phyloP scores from a whole-genome alignment of 345 rosid genomes.

The Salix caprea region DNA sequence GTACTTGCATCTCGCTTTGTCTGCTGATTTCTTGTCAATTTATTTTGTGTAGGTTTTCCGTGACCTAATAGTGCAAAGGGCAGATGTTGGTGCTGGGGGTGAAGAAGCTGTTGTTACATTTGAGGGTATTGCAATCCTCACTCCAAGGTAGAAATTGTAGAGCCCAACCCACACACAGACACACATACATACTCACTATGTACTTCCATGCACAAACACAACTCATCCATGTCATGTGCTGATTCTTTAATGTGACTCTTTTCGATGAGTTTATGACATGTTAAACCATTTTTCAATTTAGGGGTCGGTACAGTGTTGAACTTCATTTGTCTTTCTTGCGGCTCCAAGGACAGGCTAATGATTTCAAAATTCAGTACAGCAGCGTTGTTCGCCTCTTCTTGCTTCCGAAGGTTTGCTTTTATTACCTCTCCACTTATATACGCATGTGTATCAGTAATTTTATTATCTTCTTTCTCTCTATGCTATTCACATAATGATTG shows the following conservation, averaged over 20 bases:
- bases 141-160: constrained; percentile 65
- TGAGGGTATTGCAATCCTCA: constrained; percentile 85
- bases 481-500: not conserved
- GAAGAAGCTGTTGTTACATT: constrained; percentile 92
- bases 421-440: not conserved
- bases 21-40: not conserved
- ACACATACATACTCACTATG: not conserved
- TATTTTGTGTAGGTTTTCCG: constrained; percentile 57
- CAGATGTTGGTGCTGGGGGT: constrained; percentile 84
- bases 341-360: constrained; percentile 95
- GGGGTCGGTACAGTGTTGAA: constrained; percentile 98
- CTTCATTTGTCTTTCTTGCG: constrained; percentile 90
- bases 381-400: constrained; percentile 93
- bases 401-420: constrained; percentile 73
- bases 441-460: not conserved
- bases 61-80: constrained; percentile 65
- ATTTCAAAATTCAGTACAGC: constrained; percentile 97
- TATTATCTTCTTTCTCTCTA: not conserved
- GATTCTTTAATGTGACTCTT: not conserved
- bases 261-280: not conserved
- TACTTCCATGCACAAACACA: not conserved
- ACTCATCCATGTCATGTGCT: not conserved
- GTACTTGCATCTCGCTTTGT: not conserved
- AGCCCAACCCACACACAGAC: not conserved
- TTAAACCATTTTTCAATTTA: constrained; percentile 23